Evolutionary conservation across 1,139 yeast genomes (phyloP).

Genomic region (Arxiozyma slooffiae): DNA sequence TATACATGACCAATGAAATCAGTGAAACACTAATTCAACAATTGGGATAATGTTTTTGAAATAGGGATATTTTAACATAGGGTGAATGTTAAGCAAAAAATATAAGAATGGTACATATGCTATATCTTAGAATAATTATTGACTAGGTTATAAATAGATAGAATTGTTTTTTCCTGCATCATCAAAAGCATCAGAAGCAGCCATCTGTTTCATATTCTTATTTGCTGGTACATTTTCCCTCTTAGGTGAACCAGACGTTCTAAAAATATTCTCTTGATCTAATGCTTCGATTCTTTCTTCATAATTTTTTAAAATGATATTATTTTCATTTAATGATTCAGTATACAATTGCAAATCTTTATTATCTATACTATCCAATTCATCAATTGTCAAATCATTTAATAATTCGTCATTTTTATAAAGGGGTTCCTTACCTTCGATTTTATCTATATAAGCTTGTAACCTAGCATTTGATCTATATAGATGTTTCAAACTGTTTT

Average conservation of each 20-base stretch:
- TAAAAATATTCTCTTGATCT: slow-evolving; percentile 26
- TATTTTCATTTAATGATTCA: slow-evolving; percentile 33
- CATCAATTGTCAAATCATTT: slow-evolving; percentile 10
- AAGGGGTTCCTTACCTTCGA: slow-evolving; percentile 18
- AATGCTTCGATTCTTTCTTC: slow-evolving; percentile 29
- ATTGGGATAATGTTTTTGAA: not conserved
- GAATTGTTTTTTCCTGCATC: slow-evolving; percentile 11
- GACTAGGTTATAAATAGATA: not conserved
- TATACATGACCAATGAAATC: no score
- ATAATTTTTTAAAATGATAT: slow-evolving; percentile 32
- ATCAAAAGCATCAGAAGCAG: not conserved
- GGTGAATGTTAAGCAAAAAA: not conserved
- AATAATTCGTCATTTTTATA: slow-evolving; percentile 9
- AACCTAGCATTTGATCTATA: slow-evolving; percentile 32
- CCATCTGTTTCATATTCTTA: not conserved
- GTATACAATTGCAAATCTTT: slow-evolving; percentile 29
- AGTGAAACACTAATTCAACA: not conserved
- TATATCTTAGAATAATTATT: not conserved
- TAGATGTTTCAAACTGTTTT: slow-evolving; percentile 30
- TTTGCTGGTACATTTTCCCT: not conserved
- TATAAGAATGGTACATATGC: not conserved
- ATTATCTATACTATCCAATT: slow-evolving; percentile 20
- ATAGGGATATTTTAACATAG: no score
- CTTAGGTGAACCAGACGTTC: slow-evolving; percentile 5
- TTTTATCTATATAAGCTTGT: slow-evolving; percentile 23